Conservation (phyloP, 768 basidiomycete genomes). For the Amylocystis lapponica region DNA sequence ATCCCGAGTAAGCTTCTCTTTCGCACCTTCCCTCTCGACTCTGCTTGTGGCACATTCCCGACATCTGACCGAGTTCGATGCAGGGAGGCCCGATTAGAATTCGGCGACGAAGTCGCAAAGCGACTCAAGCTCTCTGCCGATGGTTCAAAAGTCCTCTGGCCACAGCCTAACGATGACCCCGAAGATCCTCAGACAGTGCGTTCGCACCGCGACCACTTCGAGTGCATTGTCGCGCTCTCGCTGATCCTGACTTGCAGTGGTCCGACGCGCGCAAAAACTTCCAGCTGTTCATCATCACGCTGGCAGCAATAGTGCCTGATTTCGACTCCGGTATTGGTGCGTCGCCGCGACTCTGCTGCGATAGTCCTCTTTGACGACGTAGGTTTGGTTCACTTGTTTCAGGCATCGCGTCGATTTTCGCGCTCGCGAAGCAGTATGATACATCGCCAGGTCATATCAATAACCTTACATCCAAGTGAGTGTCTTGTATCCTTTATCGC, state of each 20-base stretch:
- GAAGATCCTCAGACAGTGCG: conserved; percentile 60
- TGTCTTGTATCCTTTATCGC: neutral
- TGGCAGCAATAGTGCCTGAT: conserved; percentile 63
- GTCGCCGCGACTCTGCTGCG: conserved; percentile 5
- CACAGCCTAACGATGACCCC: conserved; percentile 57
- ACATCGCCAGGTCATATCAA: conserved; percentile 56
- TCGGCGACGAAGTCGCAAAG: conserved; percentile 49
- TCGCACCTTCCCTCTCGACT: neutral
- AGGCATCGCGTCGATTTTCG: conserved; percentile 61
- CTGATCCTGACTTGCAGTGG: conserved; percentile 35
- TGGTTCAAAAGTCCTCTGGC: conserved; percentile 61
- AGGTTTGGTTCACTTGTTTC: neutral
- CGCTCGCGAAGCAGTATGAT: conserved; percentile 47
- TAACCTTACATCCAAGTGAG: conserved; percentile 49
- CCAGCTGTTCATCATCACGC: conserved; percentile 53
- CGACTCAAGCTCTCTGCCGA: conserved; percentile 51
- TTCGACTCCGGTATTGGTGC: conserved; percentile 61
- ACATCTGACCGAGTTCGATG: neutral
- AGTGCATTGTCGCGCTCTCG: neutral
- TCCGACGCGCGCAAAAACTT: conserved; percentile 45
- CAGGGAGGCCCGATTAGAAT: conserved; percentile 59
- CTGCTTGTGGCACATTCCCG: neutral
- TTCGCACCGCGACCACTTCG: neutral
- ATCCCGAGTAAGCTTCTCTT: conserved; percentile 43
- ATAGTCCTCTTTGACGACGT: neutral